Base-by-base conservation (phyloP, 345 rosid species). In the Raphanus sativus region DNA sequence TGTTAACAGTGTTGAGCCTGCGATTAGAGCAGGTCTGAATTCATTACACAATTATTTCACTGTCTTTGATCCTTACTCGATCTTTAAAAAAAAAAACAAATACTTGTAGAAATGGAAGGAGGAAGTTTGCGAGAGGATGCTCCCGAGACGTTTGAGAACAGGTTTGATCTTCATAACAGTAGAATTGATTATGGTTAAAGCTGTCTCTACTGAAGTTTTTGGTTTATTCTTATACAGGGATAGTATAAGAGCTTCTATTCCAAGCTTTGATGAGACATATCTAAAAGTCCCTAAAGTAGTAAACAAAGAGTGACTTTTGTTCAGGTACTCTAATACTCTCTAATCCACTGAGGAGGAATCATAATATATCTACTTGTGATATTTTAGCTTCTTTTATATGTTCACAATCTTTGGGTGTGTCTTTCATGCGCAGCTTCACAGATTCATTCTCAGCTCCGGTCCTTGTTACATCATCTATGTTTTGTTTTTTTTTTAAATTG, bases 1-100 rank as follows among this genome's bases (percentile, higher is more conserved):
- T 77, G 90, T 93, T 32, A 79, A 74, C 69, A 84, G 85, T 76
- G 87, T 93, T 1, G 90, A 93, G 74, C 96, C 95, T 2, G 86
- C 97, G 10, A 50, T 93, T 55, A 80, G 95, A 91, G 95, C 97
- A 45, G 52, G 52, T 45, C 15, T 45, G 5, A 12, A 3, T 45
- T 28, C 52, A 54, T 34, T 36, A 8, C 75, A 26, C 32, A 11
- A 16, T 58, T 32, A 32, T 32, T 32, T 75, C 8, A 59, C 15
- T 61, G 2, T 62, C 42, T 13, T 60, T 29, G 26, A 11, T 70
- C 59, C 29, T 82, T 67, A 6, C 62, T 30, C 4, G 12, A 32
- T 82, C 61, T 21, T 36, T 36, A 8, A 2, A 34, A 25, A 4
- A 69, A 6, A 26, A 60, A 4, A 70, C 59, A 21, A 21, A 21